Base-by-base conservation (phyloP, 345 rosid species). In the Hirschfeldia incana region DNA sequence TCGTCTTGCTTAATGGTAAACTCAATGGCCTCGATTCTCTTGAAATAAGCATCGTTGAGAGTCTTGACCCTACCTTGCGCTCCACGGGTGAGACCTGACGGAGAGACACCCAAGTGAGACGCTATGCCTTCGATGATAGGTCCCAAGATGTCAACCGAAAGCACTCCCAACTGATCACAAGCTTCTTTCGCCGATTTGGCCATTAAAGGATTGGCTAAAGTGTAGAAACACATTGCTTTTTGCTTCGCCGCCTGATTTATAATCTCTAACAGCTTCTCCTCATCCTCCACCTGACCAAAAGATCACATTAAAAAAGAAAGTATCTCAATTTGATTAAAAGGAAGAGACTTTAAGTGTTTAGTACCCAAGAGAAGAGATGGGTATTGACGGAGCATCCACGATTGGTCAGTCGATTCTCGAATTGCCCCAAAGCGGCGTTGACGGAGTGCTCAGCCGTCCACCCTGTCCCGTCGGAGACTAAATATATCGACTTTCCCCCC, bases 391-490 rank as follows among this genome's bases (percentile, higher is more conserved):
- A 85, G 57, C 92, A 94, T 1, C 88, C 91, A 1, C 92, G 91
- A 74, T 86, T 91, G 55, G 84, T 90, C 83, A 87, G 81, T 74
- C 87, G 88, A 63, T 87, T 79, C 30, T 92, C 97, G 83, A 94
- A 92, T 83, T 92, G 93, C 6, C 98, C 97, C 77, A 92, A 78
- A 33, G 97, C 97, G 1, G 98, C 98, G 86, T 66, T 83, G 58
- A 94, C 93, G 76, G 93, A 84, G 65, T 90, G 92, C 79, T 92
- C 97, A 42, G 84, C 96, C 79, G 97, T 94, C 98, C 98, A 94
- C 5, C 97, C 97, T 13, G 96, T 94, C 44, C 97, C 98, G 81
- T 94, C 98, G 9, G 98, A 94, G 5, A 90, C 91, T 90, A 94
- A 84, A 77, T 89, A 92, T 72, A 92, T 88, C 5, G 92, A 85